Base-by-base conservation (phyloP, 2,329 filamentous ascomycete genomes). In the Cladosporium sp. region DNA sequence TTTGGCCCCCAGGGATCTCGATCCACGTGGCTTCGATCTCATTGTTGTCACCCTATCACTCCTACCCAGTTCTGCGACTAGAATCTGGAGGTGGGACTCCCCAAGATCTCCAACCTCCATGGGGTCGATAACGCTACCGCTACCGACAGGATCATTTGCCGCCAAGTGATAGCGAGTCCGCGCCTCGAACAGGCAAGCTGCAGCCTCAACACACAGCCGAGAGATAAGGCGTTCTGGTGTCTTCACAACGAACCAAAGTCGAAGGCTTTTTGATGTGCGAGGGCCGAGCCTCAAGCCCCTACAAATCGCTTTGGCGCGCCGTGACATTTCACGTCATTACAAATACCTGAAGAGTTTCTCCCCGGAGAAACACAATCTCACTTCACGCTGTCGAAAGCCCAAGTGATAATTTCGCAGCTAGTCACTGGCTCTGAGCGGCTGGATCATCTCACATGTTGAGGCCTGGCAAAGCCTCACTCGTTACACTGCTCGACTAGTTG, bases 331-430 rank as follows among this genome's bases (percentile, higher is more conserved):
- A 27, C 32, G 32, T n/a, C 32, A n/a, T 48, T 40, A 48, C 45
- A 48, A 40, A 48, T 47, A n/a, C 11, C 16, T 22, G 29, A 11
- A 16, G n/a, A n/a, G 18, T 6, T 33, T 27, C 45, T 48, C 36
- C 45, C 45, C 45, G 45, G 45, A 48, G 45, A 48, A 48, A 36
- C 45, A 40, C 36, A 35, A 48, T 20, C n/a, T n/a, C 7, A 48
- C 16, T 15, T 16, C 12, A 27, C 8, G 13, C 16, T 7, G 12
- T 22, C 27, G 25, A 11, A 22, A 32, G n/a, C 36, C 36, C 45
- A 48, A 48, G 45, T 48, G 45, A 48, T 48, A 48, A 36, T 30
- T 47, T 15, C 33, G 35, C 20, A 18, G 20, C 12, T 12, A 13
- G 30, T 33, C 35, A 48, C 45, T 36, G 40, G 40, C 40, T 36